A percentile compares a stretch with the other conserved stretches of the same genome.
These are phyloP conservation scores for Neofusicoccum cordaticola DNA, from an alignment of 2,329 filamentous ascomycete species.

Conservation along the genomic window DNA sequence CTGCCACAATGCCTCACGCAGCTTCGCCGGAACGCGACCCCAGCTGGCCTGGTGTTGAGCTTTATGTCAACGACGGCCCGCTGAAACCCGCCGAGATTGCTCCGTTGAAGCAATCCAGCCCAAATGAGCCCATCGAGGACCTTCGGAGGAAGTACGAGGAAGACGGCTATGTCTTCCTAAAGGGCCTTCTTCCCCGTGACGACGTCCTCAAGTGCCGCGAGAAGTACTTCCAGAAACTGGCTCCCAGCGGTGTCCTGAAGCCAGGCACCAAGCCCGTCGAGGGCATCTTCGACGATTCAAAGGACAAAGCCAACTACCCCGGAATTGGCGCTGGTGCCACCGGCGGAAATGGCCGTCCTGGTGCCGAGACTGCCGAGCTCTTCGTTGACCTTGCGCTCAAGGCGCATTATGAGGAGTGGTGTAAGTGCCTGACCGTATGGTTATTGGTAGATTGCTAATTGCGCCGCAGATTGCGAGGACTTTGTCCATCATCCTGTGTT, in stretches of 20 bases:
- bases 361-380: slow-evolving; percentile 37
- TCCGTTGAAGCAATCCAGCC: slow-evolving; percentile 43
- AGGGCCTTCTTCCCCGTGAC: slow-evolving; percentile 51
- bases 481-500: slow-evolving; percentile 55
- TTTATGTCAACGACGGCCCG: slow-evolving; percentile 48
- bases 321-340: slow-evolving; percentile 50
- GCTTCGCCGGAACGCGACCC: slow-evolving; percentile 24
- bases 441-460: background rate
- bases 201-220: slow-evolving; percentile 54
- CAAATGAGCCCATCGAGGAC: slow-evolving; percentile 47
- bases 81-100: slow-evolving; percentile 46
- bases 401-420: slow-evolving; percentile 47
- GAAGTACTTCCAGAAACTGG: slow-evolving; percentile 54
- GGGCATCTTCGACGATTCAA: slow-evolving; percentile 52
- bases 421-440: background rate
- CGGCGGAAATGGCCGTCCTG: slow-evolving; percentile 46
- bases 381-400: slow-evolving; percentile 54
- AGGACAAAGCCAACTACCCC: slow-evolving; percentile 45
- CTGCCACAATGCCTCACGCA: slow-evolving; percentile 33
- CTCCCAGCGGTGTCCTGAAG: slow-evolving; percentile 56
- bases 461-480: slow-evolving; percentile 22
- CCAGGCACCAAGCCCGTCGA: slow-evolving; percentile 51
- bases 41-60: slow-evolving; percentile 28
- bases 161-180: slow-evolving; percentile 57
- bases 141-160: slow-evolving; percentile 46